phyloP scores from a whole-genome alignment of 495 filamentous ascomycete species.

The Pyrenula aspistea region DNA sequence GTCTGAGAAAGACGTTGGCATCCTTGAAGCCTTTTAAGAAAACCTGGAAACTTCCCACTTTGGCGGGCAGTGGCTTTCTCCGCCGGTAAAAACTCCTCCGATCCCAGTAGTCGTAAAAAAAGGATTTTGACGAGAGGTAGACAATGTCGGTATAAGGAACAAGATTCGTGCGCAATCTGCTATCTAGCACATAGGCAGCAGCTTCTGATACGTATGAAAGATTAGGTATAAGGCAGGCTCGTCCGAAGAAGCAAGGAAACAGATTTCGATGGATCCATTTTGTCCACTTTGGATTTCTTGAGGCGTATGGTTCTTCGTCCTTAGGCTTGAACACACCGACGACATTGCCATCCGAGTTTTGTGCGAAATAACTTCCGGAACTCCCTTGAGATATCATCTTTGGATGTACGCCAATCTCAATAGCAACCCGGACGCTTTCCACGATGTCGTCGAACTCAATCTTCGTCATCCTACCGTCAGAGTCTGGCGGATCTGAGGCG shows the following conservation, averaged over 20 bases:
- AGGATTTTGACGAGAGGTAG: conserved; percentile 87
- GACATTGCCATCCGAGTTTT: conserved; percentile 81
- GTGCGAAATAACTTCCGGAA: conserved; percentile 95
- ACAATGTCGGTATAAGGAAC: conserved; percentile 96
- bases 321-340: conserved; percentile 99
- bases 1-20: conserved; percentile 85
- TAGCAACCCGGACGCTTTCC: conserved; percentile 81
- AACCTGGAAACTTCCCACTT: conserved; percentile 92
- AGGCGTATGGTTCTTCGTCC: conserved; percentile 94
- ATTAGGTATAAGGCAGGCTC: conserved; percentile 94
- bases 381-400: conserved; percentile 94
- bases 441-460: conserved; percentile 77
- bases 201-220: conserved; percentile 98
- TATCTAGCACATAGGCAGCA: conserved; percentile 89
- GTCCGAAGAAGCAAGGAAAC: conserved; percentile 93
- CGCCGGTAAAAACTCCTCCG: conserved; percentile 78
- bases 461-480: conserved; percentile 50
- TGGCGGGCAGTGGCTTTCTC: conserved; percentile 76
- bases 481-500: conserved; percentile 39
- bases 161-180: conserved; percentile 76
- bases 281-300: conserved; percentile 87
- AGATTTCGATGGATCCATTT: conserved; percentile 92
- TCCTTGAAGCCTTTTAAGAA: conserved; percentile 96
- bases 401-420: conserved; percentile 84
- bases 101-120: conserved; percentile 97